These are phyloP conservation scores for Senna tora DNA, from an alignment of 306 rosid species.

Conservation along the genomic window DNA sequence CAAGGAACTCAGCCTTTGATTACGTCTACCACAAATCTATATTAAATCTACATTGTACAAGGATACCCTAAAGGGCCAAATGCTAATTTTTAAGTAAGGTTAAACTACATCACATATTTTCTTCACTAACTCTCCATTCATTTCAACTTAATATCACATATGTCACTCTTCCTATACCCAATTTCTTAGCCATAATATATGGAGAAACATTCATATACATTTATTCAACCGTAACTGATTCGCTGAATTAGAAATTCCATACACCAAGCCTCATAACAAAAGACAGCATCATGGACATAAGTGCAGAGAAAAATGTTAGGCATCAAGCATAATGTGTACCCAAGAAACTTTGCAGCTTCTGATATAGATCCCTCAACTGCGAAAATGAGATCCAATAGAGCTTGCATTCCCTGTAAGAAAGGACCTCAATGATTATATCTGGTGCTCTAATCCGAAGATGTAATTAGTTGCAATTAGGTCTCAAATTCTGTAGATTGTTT, in stretches of 20 bases:
- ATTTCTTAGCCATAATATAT: neutral
- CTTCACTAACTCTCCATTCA: constrained; percentile 32
- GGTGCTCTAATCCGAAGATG: neutral
- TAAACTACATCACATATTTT: constrained; percentile 15
- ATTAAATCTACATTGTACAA: constrained; percentile 11
- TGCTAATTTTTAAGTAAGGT: constrained; percentile 12
- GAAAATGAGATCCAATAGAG: constrained; percentile 81
- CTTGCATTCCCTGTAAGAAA: constrained; percentile 86
- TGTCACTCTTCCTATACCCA: too few species aligned
- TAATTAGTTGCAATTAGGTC: constrained; percentile 30
- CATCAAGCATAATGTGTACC: constrained; percentile 52
- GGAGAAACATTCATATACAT: neutral
- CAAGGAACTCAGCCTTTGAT: constrained; percentile 1
- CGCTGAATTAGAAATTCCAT: constrained; percentile 10
- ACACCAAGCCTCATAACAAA: constrained; percentile 7
- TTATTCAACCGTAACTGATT: constrained; percentile 5
- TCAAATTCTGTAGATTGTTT: constrained; percentile 8
- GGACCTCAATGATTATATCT: constrained; percentile 1
- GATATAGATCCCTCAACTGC: constrained; percentile 82
- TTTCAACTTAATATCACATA: constrained; percentile 11
- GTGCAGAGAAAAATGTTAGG: neutral
- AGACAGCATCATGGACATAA: constrained; percentile 23
- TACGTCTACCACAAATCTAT: neutral
- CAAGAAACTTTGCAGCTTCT: constrained; percentile 83
- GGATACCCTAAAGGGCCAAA: constrained; percentile 7